phyloP scores from a whole-genome alignment of 1,284 basidiomycete genomes.

The Irpex lacteus region DNA sequence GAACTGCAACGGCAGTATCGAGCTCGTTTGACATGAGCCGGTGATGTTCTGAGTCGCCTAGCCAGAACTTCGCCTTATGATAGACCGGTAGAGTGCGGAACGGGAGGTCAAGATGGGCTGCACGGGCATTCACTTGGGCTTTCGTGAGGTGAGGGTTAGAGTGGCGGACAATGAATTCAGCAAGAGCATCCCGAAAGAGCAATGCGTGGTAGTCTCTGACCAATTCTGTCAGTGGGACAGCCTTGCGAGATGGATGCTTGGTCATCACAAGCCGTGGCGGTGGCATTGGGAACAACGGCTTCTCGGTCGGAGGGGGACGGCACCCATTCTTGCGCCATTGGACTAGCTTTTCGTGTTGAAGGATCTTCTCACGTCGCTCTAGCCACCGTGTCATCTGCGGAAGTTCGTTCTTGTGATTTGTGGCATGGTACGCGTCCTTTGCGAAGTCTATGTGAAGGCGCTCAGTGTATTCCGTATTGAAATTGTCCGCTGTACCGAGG shows the following conservation, averaged over 20 bases:
- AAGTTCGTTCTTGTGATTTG: constrained; percentile 32
- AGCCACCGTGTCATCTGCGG: constrained; percentile 37
- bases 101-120: not conserved
- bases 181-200: constrained; percentile 10
- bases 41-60: no score
- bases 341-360: not conserved
- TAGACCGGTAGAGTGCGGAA: constrained; percentile 13
- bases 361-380: constrained; percentile 23
- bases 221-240: constrained; percentile 19
- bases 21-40: no score
- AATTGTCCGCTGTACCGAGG: constrained; percentile 25
- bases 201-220: constrained; percentile 25
- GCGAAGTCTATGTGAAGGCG: constrained; percentile 29
- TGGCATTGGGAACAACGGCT: not conserved
- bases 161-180: constrained; percentile 6
- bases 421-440: constrained; percentile 29
- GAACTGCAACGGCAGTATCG: no score
- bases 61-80: constrained; percentile 9
- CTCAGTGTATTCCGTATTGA: constrained; percentile 26
- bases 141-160: no score
- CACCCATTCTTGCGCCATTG: constrained; percentile 11
- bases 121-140: not conserved
- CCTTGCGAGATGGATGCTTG: constrained; percentile 21
- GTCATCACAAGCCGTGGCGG: constrained; percentile 18
- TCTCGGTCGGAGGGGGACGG: constrained; percentile 7